Base-by-base conservation (phyloP, 108 stramenopile species). In the Cyclostephanos tholiformis region DNA sequence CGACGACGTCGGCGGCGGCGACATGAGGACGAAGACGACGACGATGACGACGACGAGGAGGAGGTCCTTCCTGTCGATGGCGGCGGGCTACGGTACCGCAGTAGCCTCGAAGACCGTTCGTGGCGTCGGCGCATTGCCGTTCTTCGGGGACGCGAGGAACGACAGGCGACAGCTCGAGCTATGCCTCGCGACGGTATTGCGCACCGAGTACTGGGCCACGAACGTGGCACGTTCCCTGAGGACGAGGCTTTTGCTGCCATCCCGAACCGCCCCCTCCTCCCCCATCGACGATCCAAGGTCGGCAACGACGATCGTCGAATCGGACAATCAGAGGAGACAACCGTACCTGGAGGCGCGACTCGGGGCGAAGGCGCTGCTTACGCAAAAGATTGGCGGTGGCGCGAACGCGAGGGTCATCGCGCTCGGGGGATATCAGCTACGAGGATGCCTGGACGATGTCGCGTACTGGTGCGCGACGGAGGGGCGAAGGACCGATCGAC, bases 311-410 rank as follows among this genome's bases (percentile, higher is more conserved):
- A 35, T 48, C 22, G 0, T 0, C 41, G 20, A 14, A 38, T 43
- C 57, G 17, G 76, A 82, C 0, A 32, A 29, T 14, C 39, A 67
- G 67, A 51, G 53, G 38, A 88, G 83, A 69, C 65, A 56, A 60
- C 71, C 83, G 12, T 94, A 94, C 75, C 67, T 94, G 2, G 90
- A 95, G 69, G 87, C 89, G 13, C 65, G 93, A 5, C 63, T 92
- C 41, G 91, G 89, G 20, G 88, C 87, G 74, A 95, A 95, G 67
- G 93, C 91, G 19, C 53, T 86, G 25, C 63, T 92, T 12, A 88
- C 91, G 0, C 71, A 81, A 19, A 86, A 87, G 65, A 80, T 79
- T 23, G 77, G 89, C 10, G 88, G 89, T 4, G 93, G 93, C 0
- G 87, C 88, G 1, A 86, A 79, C 29, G 19, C 26, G 13, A 75